Conservation (phyloP, 2,329 filamentous ascomycete genomes). For the Trichophaea hybrida region DNA sequence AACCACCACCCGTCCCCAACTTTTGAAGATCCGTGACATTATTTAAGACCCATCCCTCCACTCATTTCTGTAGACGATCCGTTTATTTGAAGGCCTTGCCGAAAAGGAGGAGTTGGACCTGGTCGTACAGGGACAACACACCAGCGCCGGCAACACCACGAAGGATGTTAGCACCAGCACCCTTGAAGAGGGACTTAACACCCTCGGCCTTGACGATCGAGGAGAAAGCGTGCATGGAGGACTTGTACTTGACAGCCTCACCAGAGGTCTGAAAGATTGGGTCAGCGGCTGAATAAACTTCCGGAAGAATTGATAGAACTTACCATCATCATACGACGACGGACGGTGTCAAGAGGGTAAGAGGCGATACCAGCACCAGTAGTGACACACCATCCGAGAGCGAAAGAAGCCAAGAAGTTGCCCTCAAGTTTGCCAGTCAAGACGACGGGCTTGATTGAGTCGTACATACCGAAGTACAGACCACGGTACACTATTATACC, state of each 20-base stretch:
- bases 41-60: background rate
- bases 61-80: background rate
- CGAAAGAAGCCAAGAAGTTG: slow-evolving; percentile 99
- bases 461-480: slow-evolving; percentile 99
- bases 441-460: slow-evolving; percentile 98
- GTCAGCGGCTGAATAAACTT: slow-evolving; percentile 1
- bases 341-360: slow-evolving; percentile 99
- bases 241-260: slow-evolving; percentile 99
- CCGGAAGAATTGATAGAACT: slow-evolving; percentile 27
- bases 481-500: slow-evolving; percentile 99
- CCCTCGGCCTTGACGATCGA: slow-evolving; percentile 98
- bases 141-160: slow-evolving; percentile 99
- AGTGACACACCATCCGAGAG: slow-evolving; percentile 97
- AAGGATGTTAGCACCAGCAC: slow-evolving; percentile 99
- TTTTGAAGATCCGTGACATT: background rate
- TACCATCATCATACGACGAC: slow-evolving; percentile 99
- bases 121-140: slow-evolving; percentile 99
- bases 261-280: slow-evolving; percentile 35
- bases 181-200: slow-evolving; percentile 99
- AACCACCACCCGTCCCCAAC: background rate
- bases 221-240: slow-evolving; percentile 82
- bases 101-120: slow-evolving; percentile 98
- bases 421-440: slow-evolving; percentile 81
- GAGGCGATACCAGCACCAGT: slow-evolving; percentile 99
- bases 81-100: slow-evolving; percentile 86